Evolutionary conservation across 2,329 filamentous ascomycete species (phyloP), one percentile per base, ranked within the genome.

Genomic region (Aspergillus brasiliensis): DNA sequence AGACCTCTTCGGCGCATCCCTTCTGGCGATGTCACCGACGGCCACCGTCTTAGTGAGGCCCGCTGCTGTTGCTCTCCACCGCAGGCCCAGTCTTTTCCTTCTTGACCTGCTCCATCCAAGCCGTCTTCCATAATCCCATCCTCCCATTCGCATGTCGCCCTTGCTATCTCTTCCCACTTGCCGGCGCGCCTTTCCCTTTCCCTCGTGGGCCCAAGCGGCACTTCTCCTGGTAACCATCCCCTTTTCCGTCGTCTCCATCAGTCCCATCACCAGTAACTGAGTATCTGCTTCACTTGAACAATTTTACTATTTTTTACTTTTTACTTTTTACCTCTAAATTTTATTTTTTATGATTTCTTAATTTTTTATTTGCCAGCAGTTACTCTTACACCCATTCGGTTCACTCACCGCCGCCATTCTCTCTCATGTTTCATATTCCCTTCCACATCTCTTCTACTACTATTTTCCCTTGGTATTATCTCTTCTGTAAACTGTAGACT

Each of bases 201-300:
- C 61, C 56, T 62, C 62, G 56, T 63, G 62, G 62, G 62, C 49
- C 62, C 56, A 62, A 62, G 59, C 59, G 59, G 56, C 44, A 60
- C 52, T 62, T 59, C 59, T 61, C 59, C 56, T 60, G 49, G 44
- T 19, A 28, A 46, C 19, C 27, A 47, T 55, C 53, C 53, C 53
- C 53, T 47, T 56, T 56, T 56, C 28, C 28, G 31, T 48, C 19
- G 27, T 47, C 53, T 25, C 31, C 27, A 13, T 37, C 51, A 54
- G 38, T 7, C 28, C 51, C 51, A 37, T 28, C 10, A n/a, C 15
- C 27, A 27, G 17, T 40, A 52, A 31, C 17, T 38, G 38, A 31
- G 31, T 37, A 25, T 34, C 37, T n/a, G n/a, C n/a, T 34, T 34
- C 31, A 34, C 31, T 34, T 13, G 31, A 5, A 2, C 11, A 15